These are phyloP conservation scores for Chenopodium berlandieri DNA, from an alignment of 148 eudicot genomes.

Conservation along the genomic window DNA sequence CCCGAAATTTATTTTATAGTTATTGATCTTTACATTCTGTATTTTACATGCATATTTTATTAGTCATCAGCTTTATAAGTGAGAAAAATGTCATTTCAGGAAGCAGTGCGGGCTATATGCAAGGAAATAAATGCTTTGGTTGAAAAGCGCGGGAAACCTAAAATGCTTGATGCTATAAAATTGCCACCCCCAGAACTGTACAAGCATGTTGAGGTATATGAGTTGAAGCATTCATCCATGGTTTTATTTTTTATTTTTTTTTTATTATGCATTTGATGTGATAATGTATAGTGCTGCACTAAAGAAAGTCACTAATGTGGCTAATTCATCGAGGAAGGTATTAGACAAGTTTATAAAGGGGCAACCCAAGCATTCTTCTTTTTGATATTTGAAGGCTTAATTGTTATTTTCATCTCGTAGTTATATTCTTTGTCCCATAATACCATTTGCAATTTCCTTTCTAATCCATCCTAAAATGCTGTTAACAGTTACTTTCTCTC, in stretches of 20 bases:
- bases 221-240: background rate
- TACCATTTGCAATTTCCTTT: too few relatives aligned
- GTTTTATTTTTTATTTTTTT: background rate
- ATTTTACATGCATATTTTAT: background rate
- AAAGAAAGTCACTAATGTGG: background rate
- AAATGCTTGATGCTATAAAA: constrained; percentile 89
- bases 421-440: too few relatives aligned
- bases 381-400: background rate
- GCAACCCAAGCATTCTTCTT: background rate
- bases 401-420: background rate
- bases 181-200: constrained; percentile 91
- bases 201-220: constrained; percentile 72
- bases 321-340: background rate
- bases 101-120: constrained; percentile 80
- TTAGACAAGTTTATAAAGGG: background rate
- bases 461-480: too few relatives aligned
- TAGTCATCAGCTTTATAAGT: background rate
- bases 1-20: too few relatives aligned
- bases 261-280: background rate
- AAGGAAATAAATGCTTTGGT: constrained; percentile 75
- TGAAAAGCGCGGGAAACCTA: constrained; percentile 82
- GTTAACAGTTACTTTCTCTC: too few relatives aligned
- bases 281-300: background rate
- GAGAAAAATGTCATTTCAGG: constrained; percentile 39
- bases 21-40: background rate